Evolutionary conservation across 495 filamentous ascomycete genomes (phyloP), one percentile per base, ranked within the genome.

Genomic region (Hypoxylon crocopeplum): DNA sequence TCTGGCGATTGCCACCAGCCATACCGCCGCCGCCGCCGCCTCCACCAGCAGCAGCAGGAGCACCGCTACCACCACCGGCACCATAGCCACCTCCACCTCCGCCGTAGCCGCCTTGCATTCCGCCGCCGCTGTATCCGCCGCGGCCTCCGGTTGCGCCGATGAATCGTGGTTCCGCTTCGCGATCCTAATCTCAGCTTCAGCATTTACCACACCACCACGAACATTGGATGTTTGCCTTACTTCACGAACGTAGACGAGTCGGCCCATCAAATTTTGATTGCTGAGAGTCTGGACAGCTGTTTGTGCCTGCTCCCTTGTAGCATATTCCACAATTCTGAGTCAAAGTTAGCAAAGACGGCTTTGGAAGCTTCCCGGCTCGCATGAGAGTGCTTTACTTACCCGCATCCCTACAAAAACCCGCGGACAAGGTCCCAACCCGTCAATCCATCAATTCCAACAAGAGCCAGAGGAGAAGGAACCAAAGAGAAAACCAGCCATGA

Each of bases 271-370:
- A 71, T 93, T 97, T 76, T 96, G 92, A 78, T 98, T 98, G 85
- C 93, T 97, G 79, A 98, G 92, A 69, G 91, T 93, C 78, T 87
- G 91, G 81, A 98, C 93, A 64, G 94, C 94, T 75, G 91, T 87
- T 77, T 98, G 95, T 69, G 94, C 94, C 88, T 98, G 92, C 69
- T 98, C 95, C 86, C 92, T 91, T 62, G 93, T 97, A 65, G 94
- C 94, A 86, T 98, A 98, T 88, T 98, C 94, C 88, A 98, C 94
- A 91, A 98, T 98, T 83, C 94, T 97, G 56, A 16, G 30, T 13
- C 29, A 36, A 44, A 11, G 38, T 49, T 56, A 46, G 36, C 30
- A 19, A 33, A 24, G n/a, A n/a, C n/a, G n/a, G n/a, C n/a, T n/a
- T 8, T 8, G 24, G 20, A 40, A 19, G 11, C 16, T 30, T 32